Percentiles rank a stretch among this genome's conserved stretches.
Evolutionary conservation across 176 grass and related monocot species (phyloP).

Genomic region (Areca catechu): DNA sequence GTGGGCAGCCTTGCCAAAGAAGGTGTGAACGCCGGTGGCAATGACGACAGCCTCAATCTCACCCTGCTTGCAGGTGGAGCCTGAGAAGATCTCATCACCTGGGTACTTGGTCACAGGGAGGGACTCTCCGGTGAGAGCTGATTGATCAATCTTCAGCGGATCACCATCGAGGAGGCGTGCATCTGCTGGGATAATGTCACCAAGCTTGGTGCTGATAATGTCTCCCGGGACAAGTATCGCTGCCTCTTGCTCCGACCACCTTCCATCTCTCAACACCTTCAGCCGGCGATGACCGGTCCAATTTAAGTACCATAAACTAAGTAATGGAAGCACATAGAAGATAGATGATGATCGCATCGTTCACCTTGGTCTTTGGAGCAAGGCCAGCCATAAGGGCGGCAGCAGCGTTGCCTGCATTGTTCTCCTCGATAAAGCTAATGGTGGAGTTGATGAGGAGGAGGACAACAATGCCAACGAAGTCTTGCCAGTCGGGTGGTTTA

Average conservation of each 20-base stretch:
- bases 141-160: conserved; percentile 89
- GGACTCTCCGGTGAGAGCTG: conserved; percentile 73
- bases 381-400: conserved; percentile 90
- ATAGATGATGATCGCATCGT: background rate
- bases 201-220: conserved; percentile 90
- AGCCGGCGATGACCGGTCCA: too few species aligned
- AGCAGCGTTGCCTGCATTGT: conserved; percentile 80
- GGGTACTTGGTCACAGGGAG: conserved; percentile 59
- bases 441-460: conserved; percentile 91
- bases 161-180: conserved; percentile 68
- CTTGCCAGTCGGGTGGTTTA: conserved; percentile 68
- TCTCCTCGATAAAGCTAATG: conserved; percentile 84
- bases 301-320: too few species aligned
- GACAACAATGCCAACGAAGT: conserved; percentile 59
- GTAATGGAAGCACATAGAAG: too few species aligned
- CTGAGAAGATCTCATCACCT: conserved; percentile 60
- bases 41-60: conserved; percentile 84
- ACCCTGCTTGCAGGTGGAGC: conserved; percentile 93
- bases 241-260: conserved; percentile 75
- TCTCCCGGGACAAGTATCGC: conserved; percentile 72
- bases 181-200: conserved; percentile 84
- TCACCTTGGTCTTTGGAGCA: conserved; percentile 71
- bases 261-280: conserved; percentile 57
- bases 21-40: conserved; percentile 76
- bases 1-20: conserved; percentile 93